phyloP scores from a whole-genome alignment of 2,329 filamentous ascomycete species.

The Apiospora marii region DNA sequence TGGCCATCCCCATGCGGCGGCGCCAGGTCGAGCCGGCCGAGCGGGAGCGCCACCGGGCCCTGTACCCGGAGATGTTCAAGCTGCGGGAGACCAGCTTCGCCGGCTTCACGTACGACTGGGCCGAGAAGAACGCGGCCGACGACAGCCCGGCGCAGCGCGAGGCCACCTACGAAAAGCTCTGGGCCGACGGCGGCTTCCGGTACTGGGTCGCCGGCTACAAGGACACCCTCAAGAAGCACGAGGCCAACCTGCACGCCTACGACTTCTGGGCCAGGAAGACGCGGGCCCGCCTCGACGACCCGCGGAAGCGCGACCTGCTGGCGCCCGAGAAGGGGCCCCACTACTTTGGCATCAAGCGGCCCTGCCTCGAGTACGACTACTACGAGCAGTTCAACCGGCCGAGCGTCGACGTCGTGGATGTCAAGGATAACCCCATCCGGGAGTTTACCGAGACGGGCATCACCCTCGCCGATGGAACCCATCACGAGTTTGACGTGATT shows the following conservation, averaged over 20 bases:
- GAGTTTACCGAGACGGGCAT: slow-evolving; percentile 33
- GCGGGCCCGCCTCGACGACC: slow-evolving; percentile 54
- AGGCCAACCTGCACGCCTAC: slow-evolving; percentile 60
- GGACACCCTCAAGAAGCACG: slow-evolving; percentile 54
- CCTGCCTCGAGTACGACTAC: slow-evolving; percentile 35
- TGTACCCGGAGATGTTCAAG: slow-evolving; percentile 59
- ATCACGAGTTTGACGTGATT: slow-evolving; percentile 41
- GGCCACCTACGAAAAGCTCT: slow-evolving; percentile 53
- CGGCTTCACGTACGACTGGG: slow-evolving; percentile 61
- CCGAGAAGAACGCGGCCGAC: slow-evolving; percentile 53
- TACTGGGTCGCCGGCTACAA: slow-evolving; percentile 59
- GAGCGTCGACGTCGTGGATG: slow-evolving; percentile 42
- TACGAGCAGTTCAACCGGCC: slow-evolving; percentile 42
- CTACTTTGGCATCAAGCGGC: slow-evolving; percentile 60
- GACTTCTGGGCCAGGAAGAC: slow-evolving; percentile 57
- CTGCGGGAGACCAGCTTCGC: slow-evolving; percentile 56
- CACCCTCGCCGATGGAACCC: slow-evolving; percentile 29
- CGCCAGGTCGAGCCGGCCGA: slow-evolving; percentile 50
- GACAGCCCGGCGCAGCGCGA: slow-evolving; percentile 52
- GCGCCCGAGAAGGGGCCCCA: slow-evolving; percentile 46
- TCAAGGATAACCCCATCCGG: slow-evolving; percentile 32
- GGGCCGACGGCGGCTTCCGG: slow-evolving; percentile 60
- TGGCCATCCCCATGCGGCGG: slow-evolving; percentile 67
- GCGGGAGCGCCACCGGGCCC: slow-evolving; percentile 52
- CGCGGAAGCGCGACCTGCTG: slow-evolving; percentile 56